Evolutionary conservation across 176 grass and related monocot genomes (phyloP).

Genomic region (Triticum dicoccoides): DNA sequence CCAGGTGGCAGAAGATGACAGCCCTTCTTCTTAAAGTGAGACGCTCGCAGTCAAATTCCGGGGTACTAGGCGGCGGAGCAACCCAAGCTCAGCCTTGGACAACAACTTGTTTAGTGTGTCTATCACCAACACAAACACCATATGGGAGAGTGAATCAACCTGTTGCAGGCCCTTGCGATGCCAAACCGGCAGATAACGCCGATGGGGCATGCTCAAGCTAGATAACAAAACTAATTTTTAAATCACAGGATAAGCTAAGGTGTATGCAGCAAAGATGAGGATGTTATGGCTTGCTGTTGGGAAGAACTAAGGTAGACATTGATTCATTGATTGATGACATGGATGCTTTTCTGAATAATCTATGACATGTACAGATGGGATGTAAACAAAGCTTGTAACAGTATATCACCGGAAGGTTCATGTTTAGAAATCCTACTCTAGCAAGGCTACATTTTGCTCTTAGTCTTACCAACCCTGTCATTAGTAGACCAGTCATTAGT

Average conservation of each 20-base stretch:
- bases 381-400: neutral
- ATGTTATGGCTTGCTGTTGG: neutral
- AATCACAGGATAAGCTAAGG: neutral
- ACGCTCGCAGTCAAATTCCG: too few species aligned
- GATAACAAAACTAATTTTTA: too few species aligned
- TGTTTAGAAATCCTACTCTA: neutral
- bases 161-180: too few species aligned
- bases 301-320: neutral
- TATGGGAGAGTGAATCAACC: too few species aligned
- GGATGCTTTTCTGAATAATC: neutral
- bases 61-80: too few species aligned
- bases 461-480: constrained; percentile 15
- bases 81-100: too few species aligned
- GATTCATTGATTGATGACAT: neutral
- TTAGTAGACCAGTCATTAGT: neutral
- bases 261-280: neutral
- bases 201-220: too few species aligned
- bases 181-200: too few species aligned
- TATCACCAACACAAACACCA: too few species aligned
- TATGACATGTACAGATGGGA: neutral
- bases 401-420: constrained; percentile 1
- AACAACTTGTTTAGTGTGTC: too few species aligned
- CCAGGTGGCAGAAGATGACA: too few species aligned
- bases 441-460: neutral
- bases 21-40: too few species aligned